Base-by-base conservation (phyloP, 192 early-diverging fungal species). In the Coemansia sp. region DNA sequence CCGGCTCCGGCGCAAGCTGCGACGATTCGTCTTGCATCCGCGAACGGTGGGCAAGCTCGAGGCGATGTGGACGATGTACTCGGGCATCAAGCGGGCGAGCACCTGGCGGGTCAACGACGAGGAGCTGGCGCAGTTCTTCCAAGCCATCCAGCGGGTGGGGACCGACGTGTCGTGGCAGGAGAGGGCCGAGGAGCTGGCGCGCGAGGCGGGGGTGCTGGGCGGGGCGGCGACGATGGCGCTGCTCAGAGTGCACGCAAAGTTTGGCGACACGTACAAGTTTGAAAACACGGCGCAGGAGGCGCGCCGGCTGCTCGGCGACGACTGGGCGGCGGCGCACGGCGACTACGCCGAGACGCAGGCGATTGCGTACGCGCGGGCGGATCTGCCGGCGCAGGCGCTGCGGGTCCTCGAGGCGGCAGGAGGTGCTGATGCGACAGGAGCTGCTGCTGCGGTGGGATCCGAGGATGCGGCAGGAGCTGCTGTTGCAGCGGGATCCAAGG, bases 11-110 rank as follows among this genome's bases (percentile, higher is more conserved):
- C 66, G 70, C n/a, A 72, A 69, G 64, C 63, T 77, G 25, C 59
- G 59, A 21, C 62, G 76, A 20, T 72, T 66, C 23, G 16, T 58
- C 20, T 59, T 72, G 39, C 62, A 61, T 21, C 39, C 38, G 26
- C 76, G 70, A 12, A 72, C 76, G 38, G 28, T 21, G 1, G 48
- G n/a, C 42, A 68, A 66, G 36, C 76, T 77, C 7, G 76, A 69
- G 36, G 66, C 66, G 2, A 58, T 77, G 59, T 77, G 76, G 76
- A 36, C 31, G n/a, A 26, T 69, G 60, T 68, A 72, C 21, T n/a
- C 14, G 59, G 59, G 65, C 41, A 48, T 77, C 18, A 34, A 56
- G 53, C 53, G 55, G 21, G 34, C 59, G 31, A 31, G 37, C 3
- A 1, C 35, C 4, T 78, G 76, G 76, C 56, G 66, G 43, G n/a